Evolutionary conservation across 441 rosid species (phyloP).

Genomic region (Aquilaria agallochum): DNA sequence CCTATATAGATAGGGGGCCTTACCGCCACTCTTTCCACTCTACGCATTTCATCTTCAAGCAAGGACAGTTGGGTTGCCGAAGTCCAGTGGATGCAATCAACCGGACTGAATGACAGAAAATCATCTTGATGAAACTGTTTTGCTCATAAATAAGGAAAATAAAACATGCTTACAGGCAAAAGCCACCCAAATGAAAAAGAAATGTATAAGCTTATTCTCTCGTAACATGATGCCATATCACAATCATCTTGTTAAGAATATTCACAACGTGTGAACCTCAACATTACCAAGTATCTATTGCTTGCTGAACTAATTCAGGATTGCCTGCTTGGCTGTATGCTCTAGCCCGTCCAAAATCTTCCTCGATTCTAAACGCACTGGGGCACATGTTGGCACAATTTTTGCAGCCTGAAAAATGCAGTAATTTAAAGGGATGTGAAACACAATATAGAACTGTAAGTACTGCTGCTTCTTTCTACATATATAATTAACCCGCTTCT

Average conservation of each 20-base stretch:
- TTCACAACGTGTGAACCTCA: conserved; percentile 6
- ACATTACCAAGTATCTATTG: conserved; percentile 82
- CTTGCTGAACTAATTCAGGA: conserved; percentile 59
- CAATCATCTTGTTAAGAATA: neutral
- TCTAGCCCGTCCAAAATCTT: conserved; percentile 93
- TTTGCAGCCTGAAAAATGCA: conserved; percentile 67
- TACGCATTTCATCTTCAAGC: conserved; percentile 97
- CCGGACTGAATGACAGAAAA: conserved; percentile 58
- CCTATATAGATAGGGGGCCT: conserved; percentile 15
- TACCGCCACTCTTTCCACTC: conserved; percentile 95
- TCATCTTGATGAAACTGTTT: neutral
- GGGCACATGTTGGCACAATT: conserved; percentile 84
- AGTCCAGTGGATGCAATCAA: conserved; percentile 94
- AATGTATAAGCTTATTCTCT: neutral
- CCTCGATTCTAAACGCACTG: conserved; percentile 80
- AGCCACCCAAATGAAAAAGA: neutral
- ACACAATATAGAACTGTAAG: too few species aligned
- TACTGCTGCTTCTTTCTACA: too few species aligned
- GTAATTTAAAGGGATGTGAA: neutral
- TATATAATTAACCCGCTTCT: too few species aligned
- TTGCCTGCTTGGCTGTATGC: conserved; percentile 68
- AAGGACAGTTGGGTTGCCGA: conserved; percentile 90
- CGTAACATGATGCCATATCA: neutral
- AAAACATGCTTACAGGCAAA: too few species aligned
- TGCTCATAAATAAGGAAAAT: neutral